Evolutionary conservation across 805 yeast species (phyloP).

Genomic region (Candida corydali): DNA sequence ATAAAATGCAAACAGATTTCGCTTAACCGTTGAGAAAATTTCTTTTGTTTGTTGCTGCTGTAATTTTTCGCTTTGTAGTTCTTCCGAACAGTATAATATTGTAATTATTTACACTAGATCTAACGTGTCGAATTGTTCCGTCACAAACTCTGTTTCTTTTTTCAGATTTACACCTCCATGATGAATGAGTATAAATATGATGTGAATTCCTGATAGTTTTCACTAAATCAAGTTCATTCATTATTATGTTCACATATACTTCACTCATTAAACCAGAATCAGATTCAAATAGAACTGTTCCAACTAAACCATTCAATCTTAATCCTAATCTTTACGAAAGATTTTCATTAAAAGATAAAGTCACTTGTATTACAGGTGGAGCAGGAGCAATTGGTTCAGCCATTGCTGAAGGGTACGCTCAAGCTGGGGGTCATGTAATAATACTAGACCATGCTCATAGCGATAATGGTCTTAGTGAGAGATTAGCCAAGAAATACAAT

Average conservation of each 20-base stretch:
- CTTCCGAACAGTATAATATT: slow-evolving; percentile 3
- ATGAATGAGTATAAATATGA: not conserved
- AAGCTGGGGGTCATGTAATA: slow-evolving; percentile 36
- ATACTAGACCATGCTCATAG: slow-evolving; percentile 35
- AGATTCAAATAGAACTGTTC: slow-evolving; percentile 7
- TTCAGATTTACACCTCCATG: not conserved
- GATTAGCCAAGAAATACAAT: slow-evolving; percentile 4
- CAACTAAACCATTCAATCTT: slow-evolving; percentile 12
- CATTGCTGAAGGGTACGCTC: slow-evolving; percentile 34
- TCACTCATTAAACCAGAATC: slow-evolving; percentile 11
- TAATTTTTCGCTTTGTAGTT: not conserved
- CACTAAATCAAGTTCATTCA: not conserved
- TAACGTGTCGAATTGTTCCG: no score
- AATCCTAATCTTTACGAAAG: slow-evolving; percentile 23
- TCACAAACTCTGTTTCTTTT: no score
- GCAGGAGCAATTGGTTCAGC: slow-evolving; percentile 36
- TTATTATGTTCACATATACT: slow-evolving; percentile 5
- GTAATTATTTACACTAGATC: no score
- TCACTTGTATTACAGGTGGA: slow-evolving; percentile 36
- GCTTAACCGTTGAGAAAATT: not conserved
- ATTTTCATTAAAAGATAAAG: slow-evolving; percentile 27
- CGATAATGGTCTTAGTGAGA: slow-evolving; percentile 19
- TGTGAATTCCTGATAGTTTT: not conserved
- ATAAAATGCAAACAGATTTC: not conserved
- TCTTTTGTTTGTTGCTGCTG: not conserved